Conservation (phyloP, 169 alveolate genomes). For the Eimeria praecox region DNA sequence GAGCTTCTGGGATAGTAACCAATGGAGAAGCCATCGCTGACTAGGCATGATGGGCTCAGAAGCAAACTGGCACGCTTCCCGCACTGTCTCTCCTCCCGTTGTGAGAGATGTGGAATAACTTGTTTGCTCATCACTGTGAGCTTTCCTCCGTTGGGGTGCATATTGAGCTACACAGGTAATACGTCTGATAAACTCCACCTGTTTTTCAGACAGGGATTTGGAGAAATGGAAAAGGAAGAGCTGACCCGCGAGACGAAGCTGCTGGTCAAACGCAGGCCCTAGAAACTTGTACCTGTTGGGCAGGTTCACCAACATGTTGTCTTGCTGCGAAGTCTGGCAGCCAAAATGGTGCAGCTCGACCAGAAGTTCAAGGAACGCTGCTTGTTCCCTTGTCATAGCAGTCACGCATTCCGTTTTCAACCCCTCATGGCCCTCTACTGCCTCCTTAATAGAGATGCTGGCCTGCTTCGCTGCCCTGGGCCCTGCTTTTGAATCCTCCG, state of each 20-base stretch:
- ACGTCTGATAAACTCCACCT: neutral
- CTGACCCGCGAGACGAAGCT: neutral
- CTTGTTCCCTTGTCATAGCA: conserved; percentile 10
- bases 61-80: neutral
- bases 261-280: neutral
- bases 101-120: neutral
- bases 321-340: conserved; percentile 1
- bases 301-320: neutral
- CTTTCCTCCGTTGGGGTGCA: neutral
- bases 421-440: neutral
- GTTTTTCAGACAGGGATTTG: neutral
- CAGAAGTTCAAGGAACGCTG: neutral
- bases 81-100: neutral
- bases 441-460: neutral
- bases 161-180: neutral
- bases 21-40: conserved; percentile 4
- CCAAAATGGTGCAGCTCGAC: conserved; percentile 17
- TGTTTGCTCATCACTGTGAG: neutral
- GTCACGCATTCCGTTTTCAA: neutral
- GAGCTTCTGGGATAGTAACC: neutral
- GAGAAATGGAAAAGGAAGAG: neutral
- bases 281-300: neutral
- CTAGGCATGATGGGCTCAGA: neutral
- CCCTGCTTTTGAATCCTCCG: neutral
- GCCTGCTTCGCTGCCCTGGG: neutral